Base-by-base conservation (phyloP, 352 stramenopile genomes). In the Aphanomyces stellatus region DNA sequence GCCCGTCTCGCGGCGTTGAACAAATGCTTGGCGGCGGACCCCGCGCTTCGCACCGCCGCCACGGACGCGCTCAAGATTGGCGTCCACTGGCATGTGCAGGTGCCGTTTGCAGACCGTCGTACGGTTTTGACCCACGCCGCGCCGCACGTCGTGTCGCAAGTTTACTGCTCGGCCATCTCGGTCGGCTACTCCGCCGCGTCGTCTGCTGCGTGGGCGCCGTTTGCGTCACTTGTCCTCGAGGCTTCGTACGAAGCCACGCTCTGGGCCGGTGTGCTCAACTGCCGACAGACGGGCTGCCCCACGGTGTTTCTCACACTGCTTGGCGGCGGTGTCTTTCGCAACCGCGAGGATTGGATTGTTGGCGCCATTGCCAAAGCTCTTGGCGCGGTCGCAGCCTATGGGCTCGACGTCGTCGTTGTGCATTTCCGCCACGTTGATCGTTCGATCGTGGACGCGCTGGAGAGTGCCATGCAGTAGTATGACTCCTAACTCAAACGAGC, bases 61-160 rank as follows among this genome's bases (percentile, higher is more conserved):
- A 30, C 34, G 7, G 11, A 60, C 17, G 46, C 33, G 15, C 19
- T 73, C 25, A 53, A 68, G 28, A 66, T 76, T 63, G 72, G 72
- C 30, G 43, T 74, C 11, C 72, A 78, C 37, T 70, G 57, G 51
- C 51, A 76, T 53, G 67, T 60, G 2, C n/a, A 74, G 56, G 73
- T 76, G 3, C 55, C 55, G 33, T 64, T 64, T 49, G 2, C 10
- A 2, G 33, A 30, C 4, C 7, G 55, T 25, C 51, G 34, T 28
- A n/a, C 17, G 4, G n/a, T n/a, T n/a, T 4, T 24, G 22, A 35
- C 55, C 8, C 6, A 30, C 25, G 17, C 4, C 34, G 10, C n/a
- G 22, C 17, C 31, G 5, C 55, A 64, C 6, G 19, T 55, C 5
- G 66, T 76, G 15, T 69, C 69, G 8, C 72, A 78, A 68, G 63